Evolutionary conservation across 345 rosid genomes (phyloP).

Genomic region (Cardamine chenopodiifolia): DNA sequence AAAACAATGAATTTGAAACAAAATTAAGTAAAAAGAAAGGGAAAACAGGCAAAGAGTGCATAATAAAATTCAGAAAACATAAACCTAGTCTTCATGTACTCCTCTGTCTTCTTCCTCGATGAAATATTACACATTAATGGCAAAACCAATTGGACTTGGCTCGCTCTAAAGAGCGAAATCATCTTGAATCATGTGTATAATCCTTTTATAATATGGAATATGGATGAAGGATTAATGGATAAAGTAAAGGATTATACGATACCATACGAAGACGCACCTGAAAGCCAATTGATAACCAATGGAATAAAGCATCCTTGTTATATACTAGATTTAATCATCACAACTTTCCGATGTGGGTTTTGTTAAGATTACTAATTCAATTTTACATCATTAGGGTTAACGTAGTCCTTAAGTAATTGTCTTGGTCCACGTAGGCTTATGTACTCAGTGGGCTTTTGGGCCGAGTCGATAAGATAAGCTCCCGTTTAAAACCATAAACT

Average conservation of each 20-base stretch:
- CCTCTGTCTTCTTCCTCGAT: background rate
- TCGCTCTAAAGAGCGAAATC: background rate
- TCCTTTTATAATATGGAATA: background rate
- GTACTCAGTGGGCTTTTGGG: background rate
- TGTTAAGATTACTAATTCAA: background rate
- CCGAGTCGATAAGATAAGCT: background rate
- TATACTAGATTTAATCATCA: background rate
- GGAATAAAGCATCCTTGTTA: background rate
- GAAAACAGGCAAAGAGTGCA: too few species aligned
- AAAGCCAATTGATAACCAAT: background rate
- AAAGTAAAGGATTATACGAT: background rate
- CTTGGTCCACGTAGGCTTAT: background rate
- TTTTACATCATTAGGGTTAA: background rate
- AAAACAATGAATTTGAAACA: too few species aligned
- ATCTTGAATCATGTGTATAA: background rate
- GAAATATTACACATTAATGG: background rate
- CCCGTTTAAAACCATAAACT: background rate
- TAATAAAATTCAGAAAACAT: background rate
- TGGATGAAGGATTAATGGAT: background rate
- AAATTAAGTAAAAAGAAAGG: too few species aligned
- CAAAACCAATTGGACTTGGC: background rate
- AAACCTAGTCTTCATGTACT: background rate
- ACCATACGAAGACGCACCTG: background rate
- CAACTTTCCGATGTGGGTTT: background rate
- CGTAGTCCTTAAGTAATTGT: background rate